These are phyloP conservation scores for Aspergillus hiratsukae DNA, from an alignment of 2,329 filamentous ascomycete species.

Conservation along the genomic window DNA sequence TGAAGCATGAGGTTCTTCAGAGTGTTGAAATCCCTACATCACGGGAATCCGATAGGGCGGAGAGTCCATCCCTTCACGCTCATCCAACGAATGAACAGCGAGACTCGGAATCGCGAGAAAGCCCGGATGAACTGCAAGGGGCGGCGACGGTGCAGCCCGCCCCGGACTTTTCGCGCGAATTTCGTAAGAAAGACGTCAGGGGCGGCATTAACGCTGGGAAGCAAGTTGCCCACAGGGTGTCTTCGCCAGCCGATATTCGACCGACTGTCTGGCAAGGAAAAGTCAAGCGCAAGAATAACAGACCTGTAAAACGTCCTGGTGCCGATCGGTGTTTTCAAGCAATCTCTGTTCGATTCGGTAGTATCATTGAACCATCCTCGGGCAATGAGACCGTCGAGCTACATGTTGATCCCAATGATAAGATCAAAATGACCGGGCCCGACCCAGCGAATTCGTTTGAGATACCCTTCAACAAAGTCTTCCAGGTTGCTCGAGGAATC, in stretches of 20 bases:
- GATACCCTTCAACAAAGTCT: conserved; percentile 21
- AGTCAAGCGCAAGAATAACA: conserved; percentile 5
- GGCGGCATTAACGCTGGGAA: conserved; percentile 3
- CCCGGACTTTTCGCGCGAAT: conserved; percentile 8
- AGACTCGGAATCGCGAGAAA: conserved; percentile 24
- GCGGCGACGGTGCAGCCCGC: conserved; percentile 26
- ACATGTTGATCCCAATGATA: conserved; percentile 9
- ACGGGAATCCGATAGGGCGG: not conserved
- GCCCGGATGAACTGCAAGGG: conserved; percentile 39
- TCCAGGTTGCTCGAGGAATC: conserved; percentile 15
- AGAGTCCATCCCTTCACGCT: not conserved
- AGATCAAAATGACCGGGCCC: conserved; percentile 5
- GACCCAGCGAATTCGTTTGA: not conserved
- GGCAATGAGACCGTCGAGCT: conserved; percentile 9
- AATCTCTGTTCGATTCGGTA: conserved; percentile 20
- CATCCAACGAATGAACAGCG: conserved; percentile 5
- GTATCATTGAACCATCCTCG: conserved; percentile 6
- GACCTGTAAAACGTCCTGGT: not conserved
- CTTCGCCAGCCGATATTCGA: conserved; percentile 31
- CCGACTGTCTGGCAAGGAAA: conserved; percentile 20
- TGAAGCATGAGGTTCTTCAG: conserved; percentile 6
- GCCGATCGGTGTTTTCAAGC: conserved; percentile 13
- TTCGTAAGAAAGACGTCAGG: conserved; percentile 5
- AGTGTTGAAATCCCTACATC: conserved; percentile 15
- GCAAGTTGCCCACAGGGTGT: conserved; percentile 5